These are phyloP conservation scores for Stereum hirsutum DNA, from an alignment of 1,284 basidiomycete genomes.

Conservation along the genomic window DNA sequence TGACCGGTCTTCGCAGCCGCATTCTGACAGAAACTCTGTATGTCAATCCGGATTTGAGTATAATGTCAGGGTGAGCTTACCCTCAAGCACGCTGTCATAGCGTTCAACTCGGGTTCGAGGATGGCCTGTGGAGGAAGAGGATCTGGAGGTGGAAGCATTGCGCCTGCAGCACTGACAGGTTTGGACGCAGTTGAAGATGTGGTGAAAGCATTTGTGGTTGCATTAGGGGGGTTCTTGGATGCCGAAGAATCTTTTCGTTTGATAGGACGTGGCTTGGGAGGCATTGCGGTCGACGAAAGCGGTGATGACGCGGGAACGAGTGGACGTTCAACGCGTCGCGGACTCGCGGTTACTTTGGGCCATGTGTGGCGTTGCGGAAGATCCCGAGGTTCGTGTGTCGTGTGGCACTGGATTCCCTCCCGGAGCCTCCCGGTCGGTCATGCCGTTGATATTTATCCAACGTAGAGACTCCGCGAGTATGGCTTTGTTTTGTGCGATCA, in stretches of 20 bases:
- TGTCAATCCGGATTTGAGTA: not conserved
- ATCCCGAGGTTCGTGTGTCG: too few relatives aligned
- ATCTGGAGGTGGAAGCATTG: constrained; percentile 54
- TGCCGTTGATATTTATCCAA: too few relatives aligned
- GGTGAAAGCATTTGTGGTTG: too few relatives aligned
- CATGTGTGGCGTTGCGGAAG: too few relatives aligned
- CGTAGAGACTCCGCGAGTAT: too few relatives aligned
- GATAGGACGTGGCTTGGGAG: constrained; percentile 14
- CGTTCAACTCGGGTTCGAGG: constrained; percentile 55
- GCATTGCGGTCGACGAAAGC: constrained; percentile 8
- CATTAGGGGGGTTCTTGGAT: not conserved
- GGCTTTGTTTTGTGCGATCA: too few relatives aligned
- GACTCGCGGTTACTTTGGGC: too few relatives aligned
- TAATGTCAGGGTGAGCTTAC: constrained; percentile 23
- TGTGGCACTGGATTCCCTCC: too few relatives aligned
- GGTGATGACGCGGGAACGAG: too few relatives aligned
- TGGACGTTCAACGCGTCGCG: too few relatives aligned
- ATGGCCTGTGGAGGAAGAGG: constrained; percentile 35
- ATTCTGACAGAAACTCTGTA: constrained; percentile 28
- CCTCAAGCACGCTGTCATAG: constrained; percentile 46
- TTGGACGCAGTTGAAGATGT: constrained; percentile 4
- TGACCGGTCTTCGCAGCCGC: constrained; percentile 61
- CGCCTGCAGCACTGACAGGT: constrained; percentile 17
- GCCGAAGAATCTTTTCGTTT: constrained; percentile 10
- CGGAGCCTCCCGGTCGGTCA: too few relatives aligned